These are phyloP conservation scores for Capronia coronata DNA, from an alignment of 2,329 filamentous ascomycete genomes.

Conservation along the genomic window DNA sequence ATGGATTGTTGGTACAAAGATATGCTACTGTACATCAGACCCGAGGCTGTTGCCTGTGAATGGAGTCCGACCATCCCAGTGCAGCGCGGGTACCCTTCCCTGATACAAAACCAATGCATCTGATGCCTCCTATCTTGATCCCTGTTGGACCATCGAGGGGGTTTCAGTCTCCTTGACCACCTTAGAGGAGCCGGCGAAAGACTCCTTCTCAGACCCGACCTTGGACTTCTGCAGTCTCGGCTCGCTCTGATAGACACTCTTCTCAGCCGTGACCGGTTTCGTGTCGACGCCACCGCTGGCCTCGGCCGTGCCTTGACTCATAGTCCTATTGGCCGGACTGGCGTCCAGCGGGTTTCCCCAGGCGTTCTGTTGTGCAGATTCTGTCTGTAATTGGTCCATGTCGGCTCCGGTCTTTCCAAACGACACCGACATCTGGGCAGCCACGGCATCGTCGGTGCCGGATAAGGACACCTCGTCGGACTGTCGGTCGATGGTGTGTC, in stretches of 20 bases:
- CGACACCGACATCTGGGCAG: slow-evolving; percentile 5
- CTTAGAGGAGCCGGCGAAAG: slow-evolving; percentile 5
- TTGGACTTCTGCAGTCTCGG: not conserved
- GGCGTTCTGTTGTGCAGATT: not conserved
- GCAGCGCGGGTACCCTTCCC: too few relatives aligned
- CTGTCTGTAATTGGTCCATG: slow-evolving; percentile 3
- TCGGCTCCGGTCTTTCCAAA: not conserved
- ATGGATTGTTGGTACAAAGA: too few relatives aligned
- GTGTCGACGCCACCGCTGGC: not conserved
- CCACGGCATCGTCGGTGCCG: slow-evolving; percentile 20
- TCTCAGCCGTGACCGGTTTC: not conserved
- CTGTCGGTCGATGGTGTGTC: slow-evolving; percentile 17
- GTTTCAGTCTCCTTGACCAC: slow-evolving; percentile 1
- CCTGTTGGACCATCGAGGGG: slow-evolving; percentile 3
- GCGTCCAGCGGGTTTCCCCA: slow-evolving; percentile 14
- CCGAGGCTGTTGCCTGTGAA: too few relatives aligned
- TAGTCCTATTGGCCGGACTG: slow-evolving; percentile 11
- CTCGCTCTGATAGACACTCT: not conserved
- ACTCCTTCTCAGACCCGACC: slow-evolving; percentile 6
- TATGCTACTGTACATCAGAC: too few relatives aligned
- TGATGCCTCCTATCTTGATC: not conserved
- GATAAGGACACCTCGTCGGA: slow-evolving; percentile 14
- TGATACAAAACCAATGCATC: too few relatives aligned
- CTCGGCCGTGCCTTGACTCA: slow-evolving; percentile 7
- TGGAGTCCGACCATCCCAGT: too few relatives aligned